phyloP scores from a whole-genome alignment of 306 rosid species.

The Inga laurina region DNA sequence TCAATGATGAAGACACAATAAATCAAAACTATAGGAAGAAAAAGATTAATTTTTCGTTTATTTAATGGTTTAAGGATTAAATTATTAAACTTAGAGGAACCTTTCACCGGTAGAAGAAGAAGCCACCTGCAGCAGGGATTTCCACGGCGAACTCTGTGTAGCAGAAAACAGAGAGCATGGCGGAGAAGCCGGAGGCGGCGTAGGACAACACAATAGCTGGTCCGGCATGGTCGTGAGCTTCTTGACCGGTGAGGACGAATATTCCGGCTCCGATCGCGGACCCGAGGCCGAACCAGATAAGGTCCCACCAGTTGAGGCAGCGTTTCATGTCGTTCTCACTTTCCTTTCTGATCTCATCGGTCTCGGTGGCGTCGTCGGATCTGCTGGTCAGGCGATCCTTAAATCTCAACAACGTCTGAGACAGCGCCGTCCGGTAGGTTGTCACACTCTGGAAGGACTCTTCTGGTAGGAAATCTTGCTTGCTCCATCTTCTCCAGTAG shows the following conservation, averaged over 20 bases:
- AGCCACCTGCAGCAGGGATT: conserved; percentile 70
- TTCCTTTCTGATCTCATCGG: conserved; percentile 43
- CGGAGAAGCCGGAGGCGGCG: conserved; percentile 70
- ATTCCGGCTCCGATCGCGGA: conserved; percentile 80
- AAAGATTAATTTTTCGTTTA: no score
- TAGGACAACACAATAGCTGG: conserved; percentile 70
- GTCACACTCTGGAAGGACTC: conserved; percentile 75
- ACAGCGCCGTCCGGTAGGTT: conserved; percentile 54
- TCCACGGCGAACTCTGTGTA: conserved; percentile 82
- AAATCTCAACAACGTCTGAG: conserved; percentile 56
- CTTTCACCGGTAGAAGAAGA: neutral
- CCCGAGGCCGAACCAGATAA: conserved; percentile 83
- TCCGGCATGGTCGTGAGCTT: conserved; percentile 61
- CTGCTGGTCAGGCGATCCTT: conserved; percentile 63
- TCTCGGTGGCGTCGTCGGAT: conserved; percentile 60
- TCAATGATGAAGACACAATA: no score
- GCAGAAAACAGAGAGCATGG: conserved; percentile 86
- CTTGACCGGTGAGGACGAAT: conserved; percentile 75
- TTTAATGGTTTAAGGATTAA: no score
- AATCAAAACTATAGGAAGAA: no score
- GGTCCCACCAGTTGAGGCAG: conserved; percentile 77
- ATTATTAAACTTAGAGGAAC: no score
- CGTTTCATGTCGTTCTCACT: conserved; percentile 66
- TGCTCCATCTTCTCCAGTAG: conserved; percentile 73
- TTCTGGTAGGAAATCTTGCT: conserved; percentile 78